Evolutionary conservation across 768 basidiomycete genomes (phyloP).

Genomic region (Cyclocybe aegerita): DNA sequence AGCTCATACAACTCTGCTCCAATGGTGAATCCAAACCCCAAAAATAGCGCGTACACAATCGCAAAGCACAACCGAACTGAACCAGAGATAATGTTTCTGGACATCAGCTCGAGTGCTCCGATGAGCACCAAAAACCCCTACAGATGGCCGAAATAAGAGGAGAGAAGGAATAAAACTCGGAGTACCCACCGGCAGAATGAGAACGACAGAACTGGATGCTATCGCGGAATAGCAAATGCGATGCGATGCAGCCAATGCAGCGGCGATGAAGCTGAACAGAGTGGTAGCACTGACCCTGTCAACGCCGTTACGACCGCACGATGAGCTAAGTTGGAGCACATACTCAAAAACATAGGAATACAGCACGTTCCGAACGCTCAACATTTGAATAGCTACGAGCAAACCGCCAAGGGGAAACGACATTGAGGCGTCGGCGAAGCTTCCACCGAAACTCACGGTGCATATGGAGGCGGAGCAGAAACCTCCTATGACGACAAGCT

Average conservation of each 20-base stretch:
- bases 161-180: background rate
- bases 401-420: conserved; percentile 76
- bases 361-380: conserved; percentile 73
- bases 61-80: conserved; percentile 81
- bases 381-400: conserved; percentile 69
- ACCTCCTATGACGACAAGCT: conserved; percentile 70
- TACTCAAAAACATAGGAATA: conserved; percentile 81
- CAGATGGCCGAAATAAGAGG: background rate
- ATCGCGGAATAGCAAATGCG: conserved; percentile 81
- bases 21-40: conserved; percentile 81
- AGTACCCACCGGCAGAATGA: conserved; percentile 69
- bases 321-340: conserved; percentile 19
- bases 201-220: conserved; percentile 72
- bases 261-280: conserved; percentile 76
- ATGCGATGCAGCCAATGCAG: conserved; percentile 66
- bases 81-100: conserved; percentile 81
- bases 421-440: conserved; percentile 74
- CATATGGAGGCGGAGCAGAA: conserved; percentile 77
- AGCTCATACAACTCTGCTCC: conserved; percentile 68
- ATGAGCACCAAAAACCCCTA: conserved; percentile 67
- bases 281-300: conserved; percentile 75
- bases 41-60: conserved; percentile 74
- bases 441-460: conserved; percentile 69
- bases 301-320: conserved; percentile 1
- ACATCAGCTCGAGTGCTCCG: conserved; percentile 77